Conservation (phyloP, 768 basidiomycete species). For the Russula brevipes region DNA sequence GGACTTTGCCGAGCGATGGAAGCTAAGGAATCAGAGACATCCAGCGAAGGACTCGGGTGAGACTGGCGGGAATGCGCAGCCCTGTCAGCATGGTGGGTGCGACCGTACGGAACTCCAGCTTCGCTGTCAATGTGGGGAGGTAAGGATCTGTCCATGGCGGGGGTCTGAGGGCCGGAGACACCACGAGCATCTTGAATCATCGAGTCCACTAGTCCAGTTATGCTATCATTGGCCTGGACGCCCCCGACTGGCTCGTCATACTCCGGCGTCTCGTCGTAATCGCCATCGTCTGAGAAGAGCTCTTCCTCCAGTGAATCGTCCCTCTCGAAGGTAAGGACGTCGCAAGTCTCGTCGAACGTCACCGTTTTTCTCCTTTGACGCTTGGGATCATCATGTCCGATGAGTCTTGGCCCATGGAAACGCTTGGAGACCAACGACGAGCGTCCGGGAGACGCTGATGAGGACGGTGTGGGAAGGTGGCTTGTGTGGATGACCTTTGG, state of each 20-base stretch:
- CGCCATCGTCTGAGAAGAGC: slow-evolving; percentile 39
- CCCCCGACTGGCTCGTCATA: slow-evolving; percentile 22
- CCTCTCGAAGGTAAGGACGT: slow-evolving; percentile 75
- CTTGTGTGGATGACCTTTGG: slow-evolving; percentile 11
- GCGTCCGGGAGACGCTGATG: slow-evolving; percentile 49
- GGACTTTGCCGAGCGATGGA: slow-evolving; percentile 14
- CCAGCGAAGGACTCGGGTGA: slow-evolving; percentile 26
- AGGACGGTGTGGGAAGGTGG: slow-evolving; percentile 28
- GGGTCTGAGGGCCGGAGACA: slow-evolving; percentile 41
- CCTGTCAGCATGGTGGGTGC: slow-evolving; percentile 56
- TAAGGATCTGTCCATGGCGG: slow-evolving; percentile 33
- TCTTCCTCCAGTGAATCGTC: slow-evolving; percentile 43
- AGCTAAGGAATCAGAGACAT: slow-evolving; percentile 9
- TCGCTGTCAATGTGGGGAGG: slow-evolving; percentile 58
- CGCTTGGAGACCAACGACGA: slow-evolving; percentile 67
- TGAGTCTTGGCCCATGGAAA: slow-evolving; percentile 69
- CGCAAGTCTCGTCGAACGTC: slow-evolving; percentile 71
- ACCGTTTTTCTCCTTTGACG: slow-evolving; percentile 70
- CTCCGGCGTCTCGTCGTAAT: slow-evolving; percentile 19
- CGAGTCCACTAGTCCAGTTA: slow-evolving; percentile 67
- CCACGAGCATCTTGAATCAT: slow-evolving; percentile 49
- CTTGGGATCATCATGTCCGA: slow-evolving; percentile 28
- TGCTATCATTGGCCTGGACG: slow-evolving; percentile 45
- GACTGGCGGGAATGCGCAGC: slow-evolving; percentile 38
- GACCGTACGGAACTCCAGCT: slow-evolving; percentile 58